A percentile compares a stretch with the other conserved stretches of the same genome.
Evolutionary conservation across 176 grass and related monocot genomes (phyloP).

Genomic region (Themeda triandra): DNA sequence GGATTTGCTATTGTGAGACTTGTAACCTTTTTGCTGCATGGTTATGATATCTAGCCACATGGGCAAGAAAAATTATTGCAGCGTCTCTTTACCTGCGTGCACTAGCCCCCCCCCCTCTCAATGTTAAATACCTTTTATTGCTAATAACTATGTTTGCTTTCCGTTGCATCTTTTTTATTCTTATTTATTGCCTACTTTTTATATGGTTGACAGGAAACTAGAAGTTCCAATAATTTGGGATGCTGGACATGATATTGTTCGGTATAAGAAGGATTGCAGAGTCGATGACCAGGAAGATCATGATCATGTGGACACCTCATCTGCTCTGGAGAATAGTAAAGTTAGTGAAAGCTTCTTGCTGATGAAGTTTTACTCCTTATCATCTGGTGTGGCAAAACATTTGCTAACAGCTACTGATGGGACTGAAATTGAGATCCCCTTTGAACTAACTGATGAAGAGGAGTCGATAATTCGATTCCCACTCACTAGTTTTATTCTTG

Average conservation of each 20-base stretch:
- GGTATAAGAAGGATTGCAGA: slow-evolving; percentile 45
- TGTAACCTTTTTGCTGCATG: not conserved
- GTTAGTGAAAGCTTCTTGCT: slow-evolving; percentile 77
- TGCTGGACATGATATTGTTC: slow-evolving; percentile 35
- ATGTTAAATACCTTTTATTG: not conserved
- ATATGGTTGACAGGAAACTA: slow-evolving; percentile 43
- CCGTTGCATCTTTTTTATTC: not conserved
- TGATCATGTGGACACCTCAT: slow-evolving; percentile 15
- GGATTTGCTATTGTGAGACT: too few species aligned
- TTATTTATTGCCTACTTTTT: not conserved
- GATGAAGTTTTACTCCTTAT: slow-evolving; percentile 87
- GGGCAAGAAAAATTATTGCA: not conserved
- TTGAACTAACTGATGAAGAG: slow-evolving; percentile 87
- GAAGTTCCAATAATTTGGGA: slow-evolving; percentile 73
- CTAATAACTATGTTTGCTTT: not conserved
- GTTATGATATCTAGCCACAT: not conserved
- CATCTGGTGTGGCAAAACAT: slow-evolving; percentile 64
- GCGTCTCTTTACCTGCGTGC: accelerated
- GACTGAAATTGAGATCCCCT: slow-evolving; percentile 67
- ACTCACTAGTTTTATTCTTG: slow-evolving; percentile 75
- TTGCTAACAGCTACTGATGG: slow-evolving; percentile 82
- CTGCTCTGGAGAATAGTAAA: slow-evolving; percentile 65
- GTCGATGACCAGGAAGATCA: slow-evolving; percentile 28
- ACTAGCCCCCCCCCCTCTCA: too few species aligned
- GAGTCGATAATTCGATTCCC: slow-evolving; percentile 67